Evolutionary conservation across 345 rosid species (phyloP).

Genomic region (Lepidium aucheri): DNA sequence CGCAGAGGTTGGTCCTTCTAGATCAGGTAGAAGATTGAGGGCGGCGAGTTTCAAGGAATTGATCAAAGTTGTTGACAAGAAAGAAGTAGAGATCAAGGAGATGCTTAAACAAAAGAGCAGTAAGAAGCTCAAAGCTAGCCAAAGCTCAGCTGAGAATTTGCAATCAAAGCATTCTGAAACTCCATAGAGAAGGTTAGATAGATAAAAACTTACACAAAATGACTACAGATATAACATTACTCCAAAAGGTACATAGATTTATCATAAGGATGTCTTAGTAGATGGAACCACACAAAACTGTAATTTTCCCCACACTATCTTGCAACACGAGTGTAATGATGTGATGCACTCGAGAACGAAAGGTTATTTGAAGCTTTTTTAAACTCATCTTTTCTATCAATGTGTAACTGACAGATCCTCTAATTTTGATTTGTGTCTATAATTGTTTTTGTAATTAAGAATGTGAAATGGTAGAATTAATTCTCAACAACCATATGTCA

Average conservation of each 20-base stretch:
- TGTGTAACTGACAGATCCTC: too few species aligned
- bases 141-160: conserved; percentile 28
- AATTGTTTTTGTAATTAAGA: too few species aligned
- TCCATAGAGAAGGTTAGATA: conserved; percentile 13
- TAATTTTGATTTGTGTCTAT: too few species aligned
- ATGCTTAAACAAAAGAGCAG: conserved; percentile 44
- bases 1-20: conserved; percentile 43
- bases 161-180: conserved; percentile 1
- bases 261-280: background rate
- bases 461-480: too few species aligned
- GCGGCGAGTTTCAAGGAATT: conserved; percentile 43
- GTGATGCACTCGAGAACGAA: too few species aligned
- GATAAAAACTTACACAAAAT: background rate
- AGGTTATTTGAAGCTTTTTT: too few species aligned
- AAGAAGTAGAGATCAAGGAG: conserved; percentile 45
- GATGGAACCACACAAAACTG: background rate
- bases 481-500: too few species aligned
- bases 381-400: too few species aligned
- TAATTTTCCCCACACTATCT: background rate
- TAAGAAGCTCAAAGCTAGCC: conserved; percentile 31
- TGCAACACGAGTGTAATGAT: background rate
- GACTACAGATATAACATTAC: background rate
- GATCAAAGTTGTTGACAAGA: conserved; percentile 54
- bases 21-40: conserved; percentile 29
- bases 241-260: conserved; percentile 10